Conservation (phyloP, 495 filamentous ascomycete genomes). For the Penicillium maclennaniae region DNA sequence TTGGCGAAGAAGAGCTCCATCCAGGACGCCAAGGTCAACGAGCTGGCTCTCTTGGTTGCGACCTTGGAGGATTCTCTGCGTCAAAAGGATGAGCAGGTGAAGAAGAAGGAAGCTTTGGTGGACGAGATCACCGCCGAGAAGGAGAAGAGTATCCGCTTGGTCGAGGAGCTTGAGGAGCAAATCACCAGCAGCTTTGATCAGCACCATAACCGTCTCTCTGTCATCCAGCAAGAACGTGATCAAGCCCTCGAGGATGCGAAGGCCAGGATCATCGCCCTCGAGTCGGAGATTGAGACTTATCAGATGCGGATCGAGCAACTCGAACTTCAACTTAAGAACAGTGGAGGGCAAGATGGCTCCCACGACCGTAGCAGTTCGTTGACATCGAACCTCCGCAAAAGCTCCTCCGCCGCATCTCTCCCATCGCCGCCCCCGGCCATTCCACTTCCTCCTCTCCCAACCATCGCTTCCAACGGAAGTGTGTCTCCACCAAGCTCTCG, state of each 20-base stretch:
- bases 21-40: conserved; percentile 46
- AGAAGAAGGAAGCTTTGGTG: conserved; percentile 62
- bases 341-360: conserved; percentile 31
- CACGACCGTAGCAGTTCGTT: conserved; percentile 74
- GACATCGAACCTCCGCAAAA: conserved; percentile 80
- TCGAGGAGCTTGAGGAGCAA: conserved; percentile 96
- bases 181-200: conserved; percentile 93
- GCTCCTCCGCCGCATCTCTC: conserved; percentile 72
- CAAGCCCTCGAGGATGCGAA: conserved; percentile 49
- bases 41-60: conserved; percentile 51
- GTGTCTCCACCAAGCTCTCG: conserved; percentile 52
- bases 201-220: conserved; percentile 78
- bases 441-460: conserved; percentile 65
- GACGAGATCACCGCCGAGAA: conserved; percentile 58
- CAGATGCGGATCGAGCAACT: conserved; percentile 48
- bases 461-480: conserved; percentile 41
- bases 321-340: conserved; percentile 48
- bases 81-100: conserved; percentile 67
- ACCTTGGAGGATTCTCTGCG: conserved; percentile 58
- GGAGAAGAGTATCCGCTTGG: conserved; percentile 80
- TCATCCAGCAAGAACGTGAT: conserved; percentile 56
- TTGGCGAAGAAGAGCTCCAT: conserved; percentile 31
- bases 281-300: conserved; percentile 52
- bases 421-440: conserved; percentile 96
- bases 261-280: conserved; percentile 39